A percentile compares a stretch with the other conserved stretches of the same genome.
phyloP scores from a whole-genome alignment of 495 filamentous ascomycete genomes.

The Tuber melanosporum region DNA sequence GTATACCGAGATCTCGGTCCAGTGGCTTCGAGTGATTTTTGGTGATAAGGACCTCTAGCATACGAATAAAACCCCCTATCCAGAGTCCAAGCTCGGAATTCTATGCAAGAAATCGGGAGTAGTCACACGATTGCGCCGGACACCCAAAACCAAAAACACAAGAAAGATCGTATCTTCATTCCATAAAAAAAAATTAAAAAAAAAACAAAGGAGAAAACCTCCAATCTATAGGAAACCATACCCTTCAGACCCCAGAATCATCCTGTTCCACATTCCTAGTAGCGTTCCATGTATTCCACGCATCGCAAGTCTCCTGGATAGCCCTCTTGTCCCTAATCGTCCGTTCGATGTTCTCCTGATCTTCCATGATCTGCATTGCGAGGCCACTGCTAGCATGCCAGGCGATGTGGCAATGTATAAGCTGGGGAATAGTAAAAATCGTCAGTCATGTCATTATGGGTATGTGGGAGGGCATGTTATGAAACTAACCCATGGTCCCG shows the following conservation, averaged over 20 bases:
- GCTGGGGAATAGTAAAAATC: not conserved
- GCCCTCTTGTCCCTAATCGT: not conserved
- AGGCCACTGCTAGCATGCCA: not conserved
- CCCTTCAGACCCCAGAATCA: not conserved
- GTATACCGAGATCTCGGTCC: not conserved
- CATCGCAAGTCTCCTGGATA: not conserved
- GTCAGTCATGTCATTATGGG: not conserved
- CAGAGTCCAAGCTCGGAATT: not conserved
- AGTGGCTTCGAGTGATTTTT: not conserved
- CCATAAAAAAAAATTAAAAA: too few relatives aligned
- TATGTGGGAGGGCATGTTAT: not conserved
- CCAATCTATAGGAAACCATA: not conserved
- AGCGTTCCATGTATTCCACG: not conserved
- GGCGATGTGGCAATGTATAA: not conserved
- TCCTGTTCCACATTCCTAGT: not conserved
- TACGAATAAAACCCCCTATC: not conserved
- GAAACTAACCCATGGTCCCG: slow-evolving; percentile 37
- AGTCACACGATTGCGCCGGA: not conserved
- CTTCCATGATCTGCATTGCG: slow-evolving; percentile 3
- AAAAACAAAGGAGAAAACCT: too few relatives aligned
- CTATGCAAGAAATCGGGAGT: too few relatives aligned
- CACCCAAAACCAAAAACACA: not conserved
- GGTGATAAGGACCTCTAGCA: not conserved
- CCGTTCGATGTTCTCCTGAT: not conserved
- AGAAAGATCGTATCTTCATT: not conserved